Evolutionary conservation across 495 filamentous ascomycete genomes (phyloP).

Genomic region (Cercophora newfieldiana): DNA sequence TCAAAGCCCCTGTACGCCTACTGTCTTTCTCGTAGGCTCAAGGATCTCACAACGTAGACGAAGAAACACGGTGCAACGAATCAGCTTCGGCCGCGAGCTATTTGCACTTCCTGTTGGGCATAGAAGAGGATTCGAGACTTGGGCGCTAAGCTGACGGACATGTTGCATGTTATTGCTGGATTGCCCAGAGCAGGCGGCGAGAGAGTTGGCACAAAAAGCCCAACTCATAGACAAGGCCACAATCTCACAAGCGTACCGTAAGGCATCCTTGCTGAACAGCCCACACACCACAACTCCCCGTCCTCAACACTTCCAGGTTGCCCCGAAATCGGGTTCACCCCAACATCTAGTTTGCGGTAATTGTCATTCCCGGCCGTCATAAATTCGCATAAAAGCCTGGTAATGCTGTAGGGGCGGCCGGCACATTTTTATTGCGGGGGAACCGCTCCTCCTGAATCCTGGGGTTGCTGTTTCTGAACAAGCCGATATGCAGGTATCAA

Average conservation of each 20-base stretch:
- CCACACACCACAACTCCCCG: background rate
- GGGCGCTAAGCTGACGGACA: too few relatives aligned
- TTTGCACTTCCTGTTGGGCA: too few relatives aligned
- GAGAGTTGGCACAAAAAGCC: too few relatives aligned
- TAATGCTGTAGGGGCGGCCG: background rate
- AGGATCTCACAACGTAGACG: too few relatives aligned
- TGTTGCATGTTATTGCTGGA: too few relatives aligned
- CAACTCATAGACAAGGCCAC: too few relatives aligned
- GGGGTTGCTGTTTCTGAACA: constrained; percentile 7
- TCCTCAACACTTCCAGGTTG: background rate
- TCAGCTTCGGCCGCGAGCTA: too few relatives aligned
- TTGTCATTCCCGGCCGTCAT: background rate
- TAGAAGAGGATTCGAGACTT: too few relatives aligned
- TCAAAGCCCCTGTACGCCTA: too few relatives aligned
- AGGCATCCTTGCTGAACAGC: background rate
- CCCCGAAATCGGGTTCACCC: background rate
- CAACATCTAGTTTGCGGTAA: background rate
- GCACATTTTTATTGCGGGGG: background rate
- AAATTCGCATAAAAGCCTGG: background rate
- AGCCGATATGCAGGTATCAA: constrained; percentile 2
- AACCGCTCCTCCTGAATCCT: background rate
- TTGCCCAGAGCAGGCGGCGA: too few relatives aligned
- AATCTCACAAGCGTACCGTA: background rate
- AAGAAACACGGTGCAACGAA: too few relatives aligned
- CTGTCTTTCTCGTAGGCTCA: too few relatives aligned